Base-by-base conservation (phyloP, 2,329 filamentous ascomycete genomes). In the Cladophialophora psammophila region DNA sequence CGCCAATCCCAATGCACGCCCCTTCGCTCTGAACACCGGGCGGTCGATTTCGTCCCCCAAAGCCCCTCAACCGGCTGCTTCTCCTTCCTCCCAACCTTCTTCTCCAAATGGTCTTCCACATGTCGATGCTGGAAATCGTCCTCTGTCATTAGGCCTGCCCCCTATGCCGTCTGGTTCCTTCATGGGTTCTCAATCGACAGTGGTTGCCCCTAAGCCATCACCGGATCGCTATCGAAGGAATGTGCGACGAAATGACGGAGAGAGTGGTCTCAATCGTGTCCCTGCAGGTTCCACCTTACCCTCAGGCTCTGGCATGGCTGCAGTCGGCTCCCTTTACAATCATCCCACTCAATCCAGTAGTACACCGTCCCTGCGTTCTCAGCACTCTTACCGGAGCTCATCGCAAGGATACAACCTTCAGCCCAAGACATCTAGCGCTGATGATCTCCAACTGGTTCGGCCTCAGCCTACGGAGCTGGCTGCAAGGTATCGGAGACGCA, bases 201-300 rank as follows among this genome's bases (percentile, higher is more conserved):
- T 60, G 26, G 42, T 52, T 7, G 83, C 87, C 26, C 79, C 83
- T 54, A 93, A 93, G 74, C 83, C 89, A 26, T 88, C 91, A 1
- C 92, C 92, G 1, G 93, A 97, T 77, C 88, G 94, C 66, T 97
- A 97, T 77, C 87, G 93, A 73, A 90, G 93, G 67, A 84, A 84
- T 63, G 83, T 85, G 65, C 86, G 86, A 71, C 83, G 86, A 67
- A 79, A 81, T 15, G 87, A 88, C 71, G 67, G 71, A 18, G 70
- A 75, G 31, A 60, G 57, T 15, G 62, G 45, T 57, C 55, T 48
- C 9, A 69, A 62, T 50, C 62, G 69, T 40, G 42, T 48, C 15
- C 40, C 60, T 71, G 53, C 68, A 65, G 76, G 75, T 63, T 83
- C 83, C 40, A 80, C 81, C 26, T 74, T 78, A 31, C 80, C 84